Conservation (phyloP, 805 yeast species). For the Yamadazyma kitorensis region DNA sequence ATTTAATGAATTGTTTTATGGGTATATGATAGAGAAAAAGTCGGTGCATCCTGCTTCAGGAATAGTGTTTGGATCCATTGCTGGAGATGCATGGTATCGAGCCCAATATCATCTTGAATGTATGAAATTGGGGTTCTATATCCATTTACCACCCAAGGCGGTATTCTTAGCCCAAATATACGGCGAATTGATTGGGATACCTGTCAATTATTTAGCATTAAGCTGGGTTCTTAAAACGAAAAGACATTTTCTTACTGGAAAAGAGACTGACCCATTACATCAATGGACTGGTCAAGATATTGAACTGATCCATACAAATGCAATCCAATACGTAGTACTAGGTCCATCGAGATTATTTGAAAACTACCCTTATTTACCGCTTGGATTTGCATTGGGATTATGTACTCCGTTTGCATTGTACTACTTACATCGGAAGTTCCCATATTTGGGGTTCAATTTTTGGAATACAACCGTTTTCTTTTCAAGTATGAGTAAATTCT, state of each 20-base stretch:
- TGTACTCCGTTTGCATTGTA: constrained; percentile 36
- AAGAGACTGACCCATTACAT: constrained; percentile 40
- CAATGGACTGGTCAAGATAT: constrained; percentile 53
- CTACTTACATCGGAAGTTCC: constrained; percentile 24
- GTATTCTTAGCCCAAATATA: constrained; percentile 51
- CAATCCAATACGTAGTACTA: constrained; percentile 48
- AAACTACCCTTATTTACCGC: constrained; percentile 42
- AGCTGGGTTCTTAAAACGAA: constrained; percentile 46
- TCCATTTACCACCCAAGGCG: constrained; percentile 48
- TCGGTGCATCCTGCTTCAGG: constrained; percentile 48
- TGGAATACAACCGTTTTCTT: constrained; percentile 51
- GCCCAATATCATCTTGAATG: constrained; percentile 37
- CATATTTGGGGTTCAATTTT: constrained; percentile 23
- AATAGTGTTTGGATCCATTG: constrained; percentile 47
- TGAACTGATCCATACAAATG: constrained; percentile 43
- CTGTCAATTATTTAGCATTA: constrained; percentile 48
- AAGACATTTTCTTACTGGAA: constrained; percentile 33
- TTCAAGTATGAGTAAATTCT: constrained; percentile 46
- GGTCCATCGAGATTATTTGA: constrained; percentile 46
- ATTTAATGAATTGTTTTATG: constrained; percentile 48
- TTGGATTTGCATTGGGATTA: constrained; percentile 42
- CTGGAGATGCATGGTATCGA: constrained; percentile 53
- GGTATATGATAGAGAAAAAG: constrained; percentile 39
- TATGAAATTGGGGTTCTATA: constrained; percentile 49
- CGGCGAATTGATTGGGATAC: constrained; percentile 54